Evolutionary conservation across 2,329 filamentous ascomycete species (phyloP), one percentile per base, ranked within the genome.

Genomic region (Cryphonectria radicalis): DNA sequence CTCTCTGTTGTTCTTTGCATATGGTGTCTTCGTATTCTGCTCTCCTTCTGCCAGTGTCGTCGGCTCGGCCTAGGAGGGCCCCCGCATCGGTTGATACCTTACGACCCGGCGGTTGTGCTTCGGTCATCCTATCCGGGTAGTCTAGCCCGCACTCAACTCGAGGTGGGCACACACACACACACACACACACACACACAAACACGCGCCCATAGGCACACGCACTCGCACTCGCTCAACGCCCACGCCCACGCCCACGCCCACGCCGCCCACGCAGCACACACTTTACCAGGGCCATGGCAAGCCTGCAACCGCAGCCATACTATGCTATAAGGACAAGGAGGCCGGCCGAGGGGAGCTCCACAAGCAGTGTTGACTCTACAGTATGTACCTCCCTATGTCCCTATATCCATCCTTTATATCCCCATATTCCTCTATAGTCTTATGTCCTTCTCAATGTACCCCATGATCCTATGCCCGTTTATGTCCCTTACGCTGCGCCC

Each of bases 251-350:
- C 17, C 17, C 35, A 53, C 50, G 25, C 32, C 7, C 50, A 22
- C 17, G 28, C 55, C 17, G 43, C 17, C 43, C 43, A 50, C 46
- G 22, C 46, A 50, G 25, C 40, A 28, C n/a, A 37, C 22, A 14
- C 37, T 25, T 2, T 37, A 37, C 37, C 25, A 19, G 25, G 10
- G 60, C 40, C 76, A 85, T 86, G 84, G 79, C 79, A 70, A 81
- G 84, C 69, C 60, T 63, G 59, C 79, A 82, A 63, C 74, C 75
- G 17, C 80, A 82, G 72, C 83, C 86, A 22, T 89, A 88, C 76
- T 81, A 88, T 70, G 87, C 86, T 60, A 84, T 89, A 75, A 83
- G 84, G 76, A 84, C 86, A 69, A 81, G 85, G 76, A 79, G 82
- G 73, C 83, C 85, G 62, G 80, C 80, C 68, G 83, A 86, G 74